phyloP scores from a whole-genome alignment of 306 rosid genomes.

The Canavalia gladiata region DNA sequence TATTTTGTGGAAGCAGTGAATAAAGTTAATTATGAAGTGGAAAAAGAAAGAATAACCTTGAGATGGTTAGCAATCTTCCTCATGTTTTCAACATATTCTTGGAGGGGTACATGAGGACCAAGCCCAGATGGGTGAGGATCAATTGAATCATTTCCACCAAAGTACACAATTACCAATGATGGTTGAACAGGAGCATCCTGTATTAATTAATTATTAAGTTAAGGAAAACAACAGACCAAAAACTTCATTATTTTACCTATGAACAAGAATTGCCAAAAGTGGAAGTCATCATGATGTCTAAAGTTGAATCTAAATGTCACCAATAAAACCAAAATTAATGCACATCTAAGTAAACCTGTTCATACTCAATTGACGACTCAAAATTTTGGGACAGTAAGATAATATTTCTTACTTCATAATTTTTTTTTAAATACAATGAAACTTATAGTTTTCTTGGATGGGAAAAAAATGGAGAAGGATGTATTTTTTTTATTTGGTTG shows the following conservation, averaged over 20 bases:
- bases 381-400: not conserved
- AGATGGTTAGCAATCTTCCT: conserved; percentile 69
- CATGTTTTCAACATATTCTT: conserved; percentile 76
- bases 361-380: not conserved
- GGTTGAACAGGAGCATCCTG: conserved; percentile 72
- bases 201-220: not conserved
- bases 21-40: not conserved
- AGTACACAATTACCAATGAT: conserved; percentile 74
- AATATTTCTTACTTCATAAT: not conserved
- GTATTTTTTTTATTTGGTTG: no score
- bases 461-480: no score
- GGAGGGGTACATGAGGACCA: conserved; percentile 72
- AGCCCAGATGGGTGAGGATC: conserved; percentile 65
- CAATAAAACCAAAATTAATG: not conserved
- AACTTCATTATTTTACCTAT: not conserved
- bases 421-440: not conserved
- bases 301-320: not conserved
- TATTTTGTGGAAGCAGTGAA: not conserved
- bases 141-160: conserved; percentile 81
- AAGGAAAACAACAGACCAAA: not conserved
- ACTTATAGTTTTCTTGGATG: no score
- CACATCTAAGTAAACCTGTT: not conserved
- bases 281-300: not conserved
- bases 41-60: conserved; percentile 52
- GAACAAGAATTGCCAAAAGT: not conserved